Base-by-base conservation (phyloP, 179 eudicot genomes). In the Beta macrorhiza region DNA sequence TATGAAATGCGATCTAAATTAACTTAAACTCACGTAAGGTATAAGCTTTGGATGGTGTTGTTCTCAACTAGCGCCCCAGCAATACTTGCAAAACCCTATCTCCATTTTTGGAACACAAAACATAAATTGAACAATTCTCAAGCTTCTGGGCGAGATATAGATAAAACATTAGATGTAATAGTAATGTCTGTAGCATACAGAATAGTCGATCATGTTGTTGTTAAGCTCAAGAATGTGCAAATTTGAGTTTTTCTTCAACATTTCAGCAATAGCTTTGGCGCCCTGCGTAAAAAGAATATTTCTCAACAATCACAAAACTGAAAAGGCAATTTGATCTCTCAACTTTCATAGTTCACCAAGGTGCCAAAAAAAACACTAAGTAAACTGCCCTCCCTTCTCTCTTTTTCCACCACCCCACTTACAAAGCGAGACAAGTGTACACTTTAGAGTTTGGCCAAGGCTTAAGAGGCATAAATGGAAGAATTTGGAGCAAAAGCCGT, bases 21-120 rank as follows among this genome's bases (percentile, higher is more conserved):
- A 68, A 73, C 52, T 67, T 51, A n/a, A 70, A 90, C 95, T 88
- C 88, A 96, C 99, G 87, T 96, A 74, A 96, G 95, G 80, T 91
- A 83, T 51, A 96, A 79, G 52, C 82, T 77, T 76, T 87, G 88
- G 80, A 94, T 80, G 69, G 86, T 85, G 75, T 83, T 91, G 79
- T 91, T 96, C 87, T 94, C 99, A 80, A 87, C 90, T 73, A 96
- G 89, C 75, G 97, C 93, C 80, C 89, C 97, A 85, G 97, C 98
- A 87, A 96, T 90, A 89, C 98, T 87, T 83, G 98, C 88, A 90
- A 96, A 96, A 80, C 99, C 99, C 99, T 96, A 89, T 89, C 90
- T 91, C 96, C 93, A 91, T 85, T 82, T 81, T 85, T 84, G 89
- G 85, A 93, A 74, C 68, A 86, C 80, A 80, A 80, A 80, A 80